phyloP scores from a whole-genome alignment of 306 rosid genomes.

The Luffa aegyptiaca region DNA sequence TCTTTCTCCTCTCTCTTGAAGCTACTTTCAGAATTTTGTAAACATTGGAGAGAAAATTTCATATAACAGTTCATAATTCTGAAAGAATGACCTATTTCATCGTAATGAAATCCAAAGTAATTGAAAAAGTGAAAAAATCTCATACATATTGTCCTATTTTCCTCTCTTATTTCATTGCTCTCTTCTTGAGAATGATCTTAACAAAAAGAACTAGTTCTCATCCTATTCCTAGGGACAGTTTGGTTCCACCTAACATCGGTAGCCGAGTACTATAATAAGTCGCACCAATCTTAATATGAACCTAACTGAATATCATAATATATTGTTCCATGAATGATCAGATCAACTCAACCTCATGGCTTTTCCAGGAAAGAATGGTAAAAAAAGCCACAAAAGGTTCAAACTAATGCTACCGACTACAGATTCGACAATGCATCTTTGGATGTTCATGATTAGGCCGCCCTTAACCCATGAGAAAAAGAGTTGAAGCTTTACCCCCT shows the following conservation, averaged over 20 bases:
- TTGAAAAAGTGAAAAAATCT: neutral
- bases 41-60: neutral
- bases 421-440: neutral
- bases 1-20: neutral
- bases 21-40: neutral
- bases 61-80: neutral
- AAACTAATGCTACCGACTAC: neutral
- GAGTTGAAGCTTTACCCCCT: neutral
- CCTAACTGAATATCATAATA: neutral
- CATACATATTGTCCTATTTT: neutral
- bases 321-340: neutral
- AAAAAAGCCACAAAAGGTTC: neutral
- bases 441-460: neutral
- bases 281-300: neutral
- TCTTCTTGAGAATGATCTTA: neutral
- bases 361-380: neutral
- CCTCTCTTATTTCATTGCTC: neutral
- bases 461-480: neutral
- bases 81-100: neutral
- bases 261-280: neutral
- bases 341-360: neutral
- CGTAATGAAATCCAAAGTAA: neutral
- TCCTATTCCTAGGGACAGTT: neutral
- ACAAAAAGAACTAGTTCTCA: neutral
- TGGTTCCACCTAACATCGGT: neutral